Evolutionary conservation across 2,329 filamentous ascomycete species (phyloP), one percentile per base, ranked within the genome.

Genomic region (Helotiales sp.): DNA sequence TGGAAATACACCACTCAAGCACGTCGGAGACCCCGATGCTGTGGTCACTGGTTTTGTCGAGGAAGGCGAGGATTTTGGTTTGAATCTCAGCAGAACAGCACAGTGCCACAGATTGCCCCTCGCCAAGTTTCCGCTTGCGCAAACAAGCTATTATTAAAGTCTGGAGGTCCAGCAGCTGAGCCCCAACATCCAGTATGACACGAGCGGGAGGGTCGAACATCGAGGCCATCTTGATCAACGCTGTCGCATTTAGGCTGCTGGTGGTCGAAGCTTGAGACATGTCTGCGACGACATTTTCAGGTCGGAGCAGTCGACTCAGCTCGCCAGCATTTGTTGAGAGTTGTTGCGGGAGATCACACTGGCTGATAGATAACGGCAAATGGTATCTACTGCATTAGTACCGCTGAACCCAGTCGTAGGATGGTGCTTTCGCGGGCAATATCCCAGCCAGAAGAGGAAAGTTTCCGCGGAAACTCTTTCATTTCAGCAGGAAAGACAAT

Each of bases 161-260:
- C 37, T 40, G 37, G 2, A 40, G 37, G 17, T 93, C 90, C 0
- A 93, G 75, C 6, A 93, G 85, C 58, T 90, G 87, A 0, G 91
- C 90, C 0, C 91, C 91, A 0, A 91, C 89, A 70, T 93, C 91
- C 0, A 93, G 80, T 0, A 93, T 84, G 0, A 93, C 89, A 0
- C 83, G 82, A 0, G 85, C 79, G 0, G 77, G 73, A 0, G 79
- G 78, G 0, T 79, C 49, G 50, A 85, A 76, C 0, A 49, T 49
- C 0, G 78, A 74, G 0, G 90, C 78, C 6, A 81, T 75, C 0
- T 76, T 30, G 0, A 93, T 72, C 0, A 91, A 72, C 0, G 73
- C 66, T 10, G 81, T 74, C 0, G 82, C 81, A 61, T 82, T 83
- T 15, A 40, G 6, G 10, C 13, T 40, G 10, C 37, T 15, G 13